Evolutionary conservation across 2,329 filamentous ascomycete species (phyloP), one percentile per base, ranked within the genome.

Genomic region (Xylaria sp.): DNA sequence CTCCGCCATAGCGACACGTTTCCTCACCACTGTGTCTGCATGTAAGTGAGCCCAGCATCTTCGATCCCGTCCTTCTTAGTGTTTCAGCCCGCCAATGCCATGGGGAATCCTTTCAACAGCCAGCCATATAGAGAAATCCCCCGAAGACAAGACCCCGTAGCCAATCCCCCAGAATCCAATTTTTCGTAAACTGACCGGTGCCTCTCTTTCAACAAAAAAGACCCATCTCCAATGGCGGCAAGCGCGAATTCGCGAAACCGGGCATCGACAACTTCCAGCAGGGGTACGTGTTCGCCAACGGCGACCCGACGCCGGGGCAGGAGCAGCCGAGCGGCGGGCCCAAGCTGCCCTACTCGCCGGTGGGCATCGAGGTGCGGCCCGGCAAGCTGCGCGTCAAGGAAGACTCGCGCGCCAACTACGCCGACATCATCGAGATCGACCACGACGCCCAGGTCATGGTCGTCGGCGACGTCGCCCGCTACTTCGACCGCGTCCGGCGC

Each of bases 371-470:
- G 58, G 50, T 72, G 40, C 64, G 66, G 39, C 65, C 67, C 39
- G 68, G 69, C 22, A 67, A 66, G 26, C 64, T 71, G 54, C 68
- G 69, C 16, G 60, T 72, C 37, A 71, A 68, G 57, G 68, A 71
- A 22, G 69, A 72, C 53, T 72, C 70, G 2, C 63, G 70, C 39
- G 69, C 67, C 60, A 72, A 72, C 56, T 72, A 72, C 51, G 70
- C 70, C 38, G 69, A 72, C 51, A 70, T 72, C 24, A 60, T 72
- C 50, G 69, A 72, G 45, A 59, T 72, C 39, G 69, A 71, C 51
- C 69, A 70, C 55, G 69, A 71, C 42, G 67, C 70, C 17, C 63
- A 71, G 48, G 70, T 72, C 37, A 67, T 72, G 57, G 69, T 71
- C 2, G 62, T 72, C 24, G 70, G 70, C 22, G 69, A 71, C 40